These are phyloP conservation scores for Erigeron canadensis DNA, from an alignment of 129 eudicot genomes.

Conservation along the genomic window DNA sequence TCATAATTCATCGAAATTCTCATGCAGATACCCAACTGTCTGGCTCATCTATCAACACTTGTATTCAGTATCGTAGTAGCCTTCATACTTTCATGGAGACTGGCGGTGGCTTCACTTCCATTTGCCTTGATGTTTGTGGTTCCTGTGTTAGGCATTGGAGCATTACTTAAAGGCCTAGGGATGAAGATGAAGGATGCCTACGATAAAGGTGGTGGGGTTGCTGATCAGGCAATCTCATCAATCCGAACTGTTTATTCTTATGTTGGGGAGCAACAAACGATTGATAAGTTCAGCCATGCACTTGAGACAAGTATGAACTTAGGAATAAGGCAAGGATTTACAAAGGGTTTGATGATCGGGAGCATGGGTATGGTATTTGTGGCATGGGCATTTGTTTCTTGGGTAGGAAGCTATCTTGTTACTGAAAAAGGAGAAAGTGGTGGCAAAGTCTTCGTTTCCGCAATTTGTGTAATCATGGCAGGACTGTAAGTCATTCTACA, in stretches of 20 bases:
- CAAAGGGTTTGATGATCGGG: constrained; percentile 74
- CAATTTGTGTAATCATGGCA: constrained; percentile 48
- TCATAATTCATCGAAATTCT: not conserved
- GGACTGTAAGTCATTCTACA: constrained; percentile 61
- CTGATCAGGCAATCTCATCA: constrained; percentile 77
- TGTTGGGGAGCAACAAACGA: constrained; percentile 65
- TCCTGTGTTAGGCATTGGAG: constrained; percentile 63
- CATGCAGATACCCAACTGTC: constrained; percentile 64
- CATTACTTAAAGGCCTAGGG: constrained; percentile 48
- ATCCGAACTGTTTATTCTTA: constrained; percentile 73
- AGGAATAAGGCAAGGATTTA: constrained; percentile 61
- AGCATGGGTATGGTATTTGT: constrained; percentile 72
- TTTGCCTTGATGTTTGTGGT: constrained; percentile 49
- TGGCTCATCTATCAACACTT: constrained; percentile 54
- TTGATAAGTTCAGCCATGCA: constrained; percentile 50
- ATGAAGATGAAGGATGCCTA: constrained; percentile 54
- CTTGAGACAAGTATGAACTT: constrained; percentile 55
- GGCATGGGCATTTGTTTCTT: constrained; percentile 68
- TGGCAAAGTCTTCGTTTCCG: constrained; percentile 63
- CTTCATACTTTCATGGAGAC: constrained; percentile 78
- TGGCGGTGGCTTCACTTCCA: constrained; percentile 62
- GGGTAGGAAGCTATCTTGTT: constrained; percentile 75
- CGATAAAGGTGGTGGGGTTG: constrained; percentile 70
- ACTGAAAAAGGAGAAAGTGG: constrained; percentile 61
- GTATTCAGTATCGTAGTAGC: constrained; percentile 41